A percentile compares a stretch with the other conserved stretches of the same genome.
phyloP scores from a whole-genome alignment of 176 grass and related monocot genomes.

The Puccinellia tenuiflora region DNA sequence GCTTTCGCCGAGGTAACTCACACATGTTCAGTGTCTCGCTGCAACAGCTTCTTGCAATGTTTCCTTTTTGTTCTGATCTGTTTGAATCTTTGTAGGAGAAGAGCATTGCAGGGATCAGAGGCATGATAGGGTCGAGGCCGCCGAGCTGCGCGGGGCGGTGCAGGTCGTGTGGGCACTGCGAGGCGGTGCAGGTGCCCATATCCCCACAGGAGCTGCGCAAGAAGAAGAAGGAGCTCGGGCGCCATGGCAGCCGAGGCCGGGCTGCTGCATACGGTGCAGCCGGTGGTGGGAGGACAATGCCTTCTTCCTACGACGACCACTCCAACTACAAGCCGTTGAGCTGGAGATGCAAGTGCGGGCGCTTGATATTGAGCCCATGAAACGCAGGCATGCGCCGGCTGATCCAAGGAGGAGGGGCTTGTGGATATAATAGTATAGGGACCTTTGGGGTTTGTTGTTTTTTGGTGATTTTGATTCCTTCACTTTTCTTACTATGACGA shows the following conservation, averaged over 20 bases:
- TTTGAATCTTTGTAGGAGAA: slow-evolving; percentile 14
- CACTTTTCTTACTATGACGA: not conserved
- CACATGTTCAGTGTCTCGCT: not conserved
- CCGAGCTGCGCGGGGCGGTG: slow-evolving; percentile 60
- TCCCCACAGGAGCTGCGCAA: slow-evolving; percentile 13
- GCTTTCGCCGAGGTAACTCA: slow-evolving; percentile 26
- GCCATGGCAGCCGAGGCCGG: slow-evolving; percentile 13
- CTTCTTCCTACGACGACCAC: slow-evolving; percentile 43
- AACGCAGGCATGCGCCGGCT: not conserved
- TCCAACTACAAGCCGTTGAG: slow-evolving; percentile 75
- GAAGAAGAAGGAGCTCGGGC: slow-evolving; percentile 17
- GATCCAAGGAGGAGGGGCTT: not conserved
- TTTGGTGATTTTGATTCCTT: not conserved
- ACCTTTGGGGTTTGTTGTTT: not conserved
- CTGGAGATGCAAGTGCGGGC: slow-evolving; percentile 70
- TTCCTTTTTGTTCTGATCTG: not conserved
- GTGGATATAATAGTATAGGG: slow-evolving; percentile 29
- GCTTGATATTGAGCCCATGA: slow-evolving; percentile 42
- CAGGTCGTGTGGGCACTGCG: slow-evolving; percentile 48
- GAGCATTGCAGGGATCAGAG: slow-evolving; percentile 10
- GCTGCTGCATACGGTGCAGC: not conserved
- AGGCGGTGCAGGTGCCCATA: slow-evolving; percentile 61
- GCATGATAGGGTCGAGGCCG: slow-evolving; percentile 50
- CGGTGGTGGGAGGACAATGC: slow-evolving; percentile 2
- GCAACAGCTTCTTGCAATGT: not conserved